A percentile compares a stretch with the other conserved stretches of the same genome.
These are phyloP conservation scores for Vitis amurensis DNA, from an alignment of 164 flowering plant species.

Conservation along the genomic window DNA sequence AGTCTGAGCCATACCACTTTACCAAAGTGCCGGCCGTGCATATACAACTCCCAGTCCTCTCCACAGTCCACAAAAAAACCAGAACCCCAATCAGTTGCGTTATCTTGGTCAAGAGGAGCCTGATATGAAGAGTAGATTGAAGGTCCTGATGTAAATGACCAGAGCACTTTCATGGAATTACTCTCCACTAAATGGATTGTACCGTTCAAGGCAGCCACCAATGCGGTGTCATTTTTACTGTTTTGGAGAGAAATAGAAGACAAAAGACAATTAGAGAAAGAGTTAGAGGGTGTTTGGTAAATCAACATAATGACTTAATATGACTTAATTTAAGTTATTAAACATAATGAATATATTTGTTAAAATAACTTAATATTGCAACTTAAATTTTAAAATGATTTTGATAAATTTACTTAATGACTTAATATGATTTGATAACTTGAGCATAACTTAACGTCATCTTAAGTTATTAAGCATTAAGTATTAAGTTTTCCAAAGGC, in stretches of 20 bases:
- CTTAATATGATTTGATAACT: too few species aligned
- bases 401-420: too few species aligned
- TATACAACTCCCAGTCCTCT: slow-evolving; percentile 51
- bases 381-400: too few species aligned
- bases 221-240: slow-evolving; percentile 31
- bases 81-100: slow-evolving; percentile 21
- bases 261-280: neutral
- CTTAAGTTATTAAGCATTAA: too few species aligned
- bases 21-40: slow-evolving; percentile 20
- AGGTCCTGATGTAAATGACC: slow-evolving; percentile 71
- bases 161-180: slow-evolving; percentile 37
- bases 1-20: slow-evolving; percentile 39
- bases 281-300: too few species aligned
- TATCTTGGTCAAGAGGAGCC: slow-evolving; percentile 29
- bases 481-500: too few species aligned
- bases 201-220: slow-evolving; percentile 59
- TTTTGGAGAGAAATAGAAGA: neutral
- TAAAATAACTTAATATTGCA: too few species aligned
- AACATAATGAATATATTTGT: too few species aligned
- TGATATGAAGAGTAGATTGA: slow-evolving; percentile 59
- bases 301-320: too few species aligned
- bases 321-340: too few species aligned
- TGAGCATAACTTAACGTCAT: too few species aligned
- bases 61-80: slow-evolving; percentile 42
- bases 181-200: slow-evolving; percentile 37